Percentiles rank a stretch among this genome's conserved stretches.
These are phyloP conservation scores for Citrus sinensis DNA, from an alignment of 345 rosid species.

Conservation along the genomic window DVS_A1.0 CM039162.1:5644501-5645000, in stretches of 20 bases:
- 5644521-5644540: too few species aligned
- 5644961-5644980: not conserved
- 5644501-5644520: too few species aligned
- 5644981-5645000: constrained; percentile 4
- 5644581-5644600: too few species aligned
- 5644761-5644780: not conserved
- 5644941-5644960: constrained; percentile 9
- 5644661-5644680: constrained; percentile 4
- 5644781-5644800: not conserved
- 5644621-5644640: too few species aligned
- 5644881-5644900: not conserved
- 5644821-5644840: constrained; percentile 32
- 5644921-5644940: constrained; percentile 8
- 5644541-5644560: too few species aligned
- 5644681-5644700: not conserved
- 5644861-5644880: constrained; percentile 17
- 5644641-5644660: not conserved
- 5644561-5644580: too few species aligned
- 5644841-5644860: constrained; percentile 30
- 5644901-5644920: not conserved
- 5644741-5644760: constrained; percentile 17
- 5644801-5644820: constrained; percentile 45
- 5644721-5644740: constrained; percentile 4
- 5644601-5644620: too few species aligned
- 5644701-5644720: constrained; percentile 7